These are phyloP conservation scores for Colletotrichum sp. DNA, from an alignment of 2,329 filamentous ascomycete genomes.

Conservation along the genomic window DNA sequence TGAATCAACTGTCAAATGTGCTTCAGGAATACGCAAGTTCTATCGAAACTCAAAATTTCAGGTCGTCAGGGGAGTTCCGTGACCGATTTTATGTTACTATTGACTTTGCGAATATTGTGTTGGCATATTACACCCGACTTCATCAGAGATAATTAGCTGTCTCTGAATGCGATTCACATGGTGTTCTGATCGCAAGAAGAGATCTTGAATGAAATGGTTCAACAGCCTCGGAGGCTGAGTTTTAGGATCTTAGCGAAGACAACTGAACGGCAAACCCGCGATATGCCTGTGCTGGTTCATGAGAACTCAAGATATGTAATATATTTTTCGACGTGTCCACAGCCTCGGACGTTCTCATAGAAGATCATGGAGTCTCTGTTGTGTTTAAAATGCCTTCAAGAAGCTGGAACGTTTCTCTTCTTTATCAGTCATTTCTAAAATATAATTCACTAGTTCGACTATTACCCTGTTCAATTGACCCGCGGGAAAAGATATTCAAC, in stretches of 20 bases:
- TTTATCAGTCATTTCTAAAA: background rate
- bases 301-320: background rate
- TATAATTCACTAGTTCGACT: background rate
- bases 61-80: background rate
- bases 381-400: background rate
- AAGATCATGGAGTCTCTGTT: fast-evolving
- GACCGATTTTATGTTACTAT: background rate
- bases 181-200: background rate
- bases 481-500: background rate
- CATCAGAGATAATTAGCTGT: background rate
- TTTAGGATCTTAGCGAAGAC: background rate
- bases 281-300: fast-evolving
- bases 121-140: background rate
- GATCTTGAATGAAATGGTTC: background rate
- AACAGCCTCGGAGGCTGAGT: background rate
- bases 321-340: background rate
- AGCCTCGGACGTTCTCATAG: background rate
- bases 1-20: fast-evolving
- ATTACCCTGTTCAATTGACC: too few species aligned
- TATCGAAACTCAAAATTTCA: background rate
- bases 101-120: background rate
- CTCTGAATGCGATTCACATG: background rate
- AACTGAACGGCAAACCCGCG: too few species aligned
- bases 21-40: fast-evolving
- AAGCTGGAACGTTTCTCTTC: background rate